Percentiles rank a stretch among this genome's conserved stretches.
Conservation (phyloP, 768 basidiomycete genomes). For the Amyloporia xantha region DNA sequence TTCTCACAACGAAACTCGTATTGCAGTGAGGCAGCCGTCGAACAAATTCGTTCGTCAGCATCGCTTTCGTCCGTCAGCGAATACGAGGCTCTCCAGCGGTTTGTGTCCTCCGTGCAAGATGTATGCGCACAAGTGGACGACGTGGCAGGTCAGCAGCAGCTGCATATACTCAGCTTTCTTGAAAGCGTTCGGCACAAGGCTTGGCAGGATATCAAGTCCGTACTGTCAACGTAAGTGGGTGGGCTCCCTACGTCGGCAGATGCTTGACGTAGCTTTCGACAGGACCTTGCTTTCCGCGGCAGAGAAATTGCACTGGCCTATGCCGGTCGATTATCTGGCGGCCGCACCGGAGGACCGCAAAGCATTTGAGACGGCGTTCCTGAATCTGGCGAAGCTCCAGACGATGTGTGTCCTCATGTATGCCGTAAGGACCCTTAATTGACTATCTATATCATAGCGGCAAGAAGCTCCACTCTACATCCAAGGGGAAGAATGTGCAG, state of each 20-base stretch:
- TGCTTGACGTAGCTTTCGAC: not conserved
- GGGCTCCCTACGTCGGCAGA: not conserved
- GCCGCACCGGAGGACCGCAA: slow-evolving; percentile 44
- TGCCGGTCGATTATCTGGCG: slow-evolving; percentile 55
- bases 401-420: slow-evolving; percentile 59
- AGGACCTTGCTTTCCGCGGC: slow-evolving; percentile 60
- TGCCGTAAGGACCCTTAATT: not conserved
- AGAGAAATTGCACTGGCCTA: slow-evolving; percentile 84
- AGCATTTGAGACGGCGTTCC: slow-evolving; percentile 71
- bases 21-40: slow-evolving; percentile 50
- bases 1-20: too few relatives aligned
- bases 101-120: slow-evolving; percentile 44
- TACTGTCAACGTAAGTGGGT: slow-evolving; percentile 51
- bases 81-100: slow-evolving; percentile 56
- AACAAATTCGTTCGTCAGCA: slow-evolving; percentile 39
- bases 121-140: slow-evolving; percentile 42
- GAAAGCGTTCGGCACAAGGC: slow-evolving; percentile 58
- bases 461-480: slow-evolving; percentile 34
- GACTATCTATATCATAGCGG: slow-evolving; percentile 36
- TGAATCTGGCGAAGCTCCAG: slow-evolving; percentile 73
- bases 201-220: slow-evolving; percentile 69
- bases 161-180: slow-evolving; percentile 60
- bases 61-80: slow-evolving; percentile 39
- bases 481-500: slow-evolving; percentile 19
- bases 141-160: slow-evolving; percentile 36